A percentile compares a stretch with the other conserved stretches of the same genome.
These are phyloP conservation scores for Aspergillus campestris DNA, from an alignment of 495 filamentous ascomycete genomes.

Conservation along the genomic window DNA sequence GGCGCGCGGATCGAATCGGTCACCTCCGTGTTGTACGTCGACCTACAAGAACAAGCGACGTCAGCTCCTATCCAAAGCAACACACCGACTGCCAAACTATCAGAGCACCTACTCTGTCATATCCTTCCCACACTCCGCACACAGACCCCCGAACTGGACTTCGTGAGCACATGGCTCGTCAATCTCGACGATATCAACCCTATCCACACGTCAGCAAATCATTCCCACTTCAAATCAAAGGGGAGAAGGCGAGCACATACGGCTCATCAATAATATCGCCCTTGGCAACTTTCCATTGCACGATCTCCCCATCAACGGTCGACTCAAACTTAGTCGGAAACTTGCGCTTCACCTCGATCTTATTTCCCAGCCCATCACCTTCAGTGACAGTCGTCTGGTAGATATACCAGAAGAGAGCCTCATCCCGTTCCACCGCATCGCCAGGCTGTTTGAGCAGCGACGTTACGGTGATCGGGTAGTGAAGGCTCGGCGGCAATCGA, in stretches of 20 bases:
- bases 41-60: slow-evolving; percentile 21
- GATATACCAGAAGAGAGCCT: slow-evolving; percentile 72
- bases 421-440: slow-evolving; percentile 65
- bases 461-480: slow-evolving; percentile 92
- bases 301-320: slow-evolving; percentile 68
- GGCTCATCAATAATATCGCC: slow-evolving; percentile 57
- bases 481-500: slow-evolving; percentile 49
- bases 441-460: slow-evolving; percentile 69
- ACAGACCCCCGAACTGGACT: slow-evolving; percentile 83
- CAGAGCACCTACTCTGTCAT: slow-evolving; percentile 66
- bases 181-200: slow-evolving; percentile 60
- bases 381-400: slow-evolving; percentile 71
- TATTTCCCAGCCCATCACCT: slow-evolving; percentile 60
- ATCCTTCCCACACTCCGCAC: slow-evolving; percentile 88
- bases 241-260: slow-evolving; percentile 17
- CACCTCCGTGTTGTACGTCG: slow-evolving; percentile 50
- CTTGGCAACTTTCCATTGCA: slow-evolving; percentile 63
- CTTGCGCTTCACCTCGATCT: slow-evolving; percentile 57
- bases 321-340: slow-evolving; percentile 73
- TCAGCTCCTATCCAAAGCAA: slow-evolving; percentile 2
- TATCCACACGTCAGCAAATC: slow-evolving; percentile 14
- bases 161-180: slow-evolving; percentile 89
- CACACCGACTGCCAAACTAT: neutral
- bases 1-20: slow-evolving; percentile 67
- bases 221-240: neutral